Conservation (phyloP, 2,329 filamentous ascomycete species). For the Alternaria sp. region DNA sequence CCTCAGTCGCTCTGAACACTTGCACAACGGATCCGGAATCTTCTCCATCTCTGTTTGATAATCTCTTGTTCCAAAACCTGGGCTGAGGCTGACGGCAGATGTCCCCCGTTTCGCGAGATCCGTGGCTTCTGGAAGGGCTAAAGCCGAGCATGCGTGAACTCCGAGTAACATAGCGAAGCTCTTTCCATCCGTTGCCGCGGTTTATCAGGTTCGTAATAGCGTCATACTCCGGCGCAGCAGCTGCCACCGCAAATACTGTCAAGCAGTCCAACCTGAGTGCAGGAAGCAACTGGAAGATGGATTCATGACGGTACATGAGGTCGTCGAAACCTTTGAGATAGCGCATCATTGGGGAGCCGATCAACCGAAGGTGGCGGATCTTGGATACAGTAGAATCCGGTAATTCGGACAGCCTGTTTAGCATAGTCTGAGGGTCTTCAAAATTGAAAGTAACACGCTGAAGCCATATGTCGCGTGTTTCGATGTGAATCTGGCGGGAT, state of each 20-base stretch:
- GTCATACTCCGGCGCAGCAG: slow-evolving; percentile 25
- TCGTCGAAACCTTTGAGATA: slow-evolving; percentile 26
- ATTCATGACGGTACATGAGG: slow-evolving; percentile 23
- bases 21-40: slow-evolving; percentile 14
- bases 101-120: slow-evolving; percentile 21
- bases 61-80: slow-evolving; percentile 15
- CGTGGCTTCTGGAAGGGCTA: slow-evolving; percentile 20
- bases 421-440: slow-evolving; percentile 22
- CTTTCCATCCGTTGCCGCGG: slow-evolving; percentile 25
- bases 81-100: slow-evolving; percentile 23
- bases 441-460: slow-evolving; percentile 23
- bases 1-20: slow-evolving; percentile 17
- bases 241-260: slow-evolving; percentile 18
- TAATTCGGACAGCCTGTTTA: slow-evolving; percentile 18
- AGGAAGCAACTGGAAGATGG: slow-evolving; percentile 23
- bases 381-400: slow-evolving; percentile 18
- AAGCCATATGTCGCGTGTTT: slow-evolving; percentile 24
- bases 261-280: slow-evolving; percentile 21
- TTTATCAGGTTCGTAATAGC: slow-evolving; percentile 21
- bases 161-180: slow-evolving; percentile 22
- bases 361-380: slow-evolving; percentile 21
- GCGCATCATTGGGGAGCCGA: slow-evolving; percentile 24
- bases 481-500: slow-evolving; percentile 20
- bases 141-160: slow-evolving; percentile 25
- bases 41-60: slow-evolving; percentile 16